Percentiles rank a stretch among this genome's conserved stretches.
Conservation (phyloP, 106 monocot genomes). For the Dioscorea dumetorum region DNA sequence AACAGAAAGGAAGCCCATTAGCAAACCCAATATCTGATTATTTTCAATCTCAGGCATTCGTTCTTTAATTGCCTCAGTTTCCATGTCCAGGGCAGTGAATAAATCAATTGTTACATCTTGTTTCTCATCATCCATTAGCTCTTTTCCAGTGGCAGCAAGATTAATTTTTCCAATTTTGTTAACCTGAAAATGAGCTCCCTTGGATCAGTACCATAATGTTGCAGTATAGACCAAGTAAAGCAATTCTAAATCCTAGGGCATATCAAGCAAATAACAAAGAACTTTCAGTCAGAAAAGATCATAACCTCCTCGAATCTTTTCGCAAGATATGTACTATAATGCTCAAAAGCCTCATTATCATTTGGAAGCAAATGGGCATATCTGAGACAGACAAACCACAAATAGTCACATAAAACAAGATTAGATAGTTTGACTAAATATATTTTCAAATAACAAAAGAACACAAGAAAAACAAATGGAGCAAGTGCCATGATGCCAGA, state of each 20-base stretch:
- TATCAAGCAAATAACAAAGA: too few species aligned
- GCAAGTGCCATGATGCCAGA: too few species aligned
- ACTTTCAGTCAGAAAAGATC: too few species aligned
- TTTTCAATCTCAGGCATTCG: slow-evolving; percentile 62
- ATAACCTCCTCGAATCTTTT: slow-evolving; percentile 63
- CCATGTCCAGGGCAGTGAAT: slow-evolving; percentile 74
- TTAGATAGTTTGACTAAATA: background rate
- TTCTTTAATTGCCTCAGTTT: slow-evolving; percentile 64
- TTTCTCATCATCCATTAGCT: slow-evolving; percentile 94
- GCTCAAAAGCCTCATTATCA: slow-evolving; percentile 67
- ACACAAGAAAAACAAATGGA: background rate
- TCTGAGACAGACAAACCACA: slow-evolving; percentile 23
- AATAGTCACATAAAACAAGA: background rate
- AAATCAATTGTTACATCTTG: slow-evolving; percentile 80
- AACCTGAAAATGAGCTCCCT: slow-evolving; percentile 34
- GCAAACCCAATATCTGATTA: slow-evolving; percentile 85
- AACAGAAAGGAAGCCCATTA: slow-evolving; percentile 85
- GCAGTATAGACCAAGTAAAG: too few species aligned
- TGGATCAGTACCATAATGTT: too few species aligned
- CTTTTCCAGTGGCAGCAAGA: slow-evolving; percentile 97
- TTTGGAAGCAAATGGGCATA: slow-evolving; percentile 70
- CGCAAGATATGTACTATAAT: slow-evolving; percentile 41
- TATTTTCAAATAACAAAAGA: background rate
- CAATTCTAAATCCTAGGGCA: too few species aligned
- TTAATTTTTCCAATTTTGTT: slow-evolving; percentile 99